A percentile compares a stretch with the other conserved stretches of the same genome.
phyloP scores from a whole-genome alignment of 768 basidiomycete genomes.

The Leccinum boreale region DNA sequence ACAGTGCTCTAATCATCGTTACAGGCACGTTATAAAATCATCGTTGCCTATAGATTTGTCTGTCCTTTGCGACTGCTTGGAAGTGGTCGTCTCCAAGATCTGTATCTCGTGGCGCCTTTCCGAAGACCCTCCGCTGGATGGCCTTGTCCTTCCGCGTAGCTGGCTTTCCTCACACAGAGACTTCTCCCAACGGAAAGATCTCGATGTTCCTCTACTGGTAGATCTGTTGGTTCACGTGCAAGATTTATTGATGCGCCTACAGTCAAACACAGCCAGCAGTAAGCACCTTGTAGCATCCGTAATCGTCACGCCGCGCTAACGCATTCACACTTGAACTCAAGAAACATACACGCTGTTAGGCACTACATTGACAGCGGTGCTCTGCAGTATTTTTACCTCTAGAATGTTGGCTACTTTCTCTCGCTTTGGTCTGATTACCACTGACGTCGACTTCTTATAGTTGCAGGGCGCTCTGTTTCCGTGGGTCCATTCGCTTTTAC shows the following conservation, averaged over 20 bases:
- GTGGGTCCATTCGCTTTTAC: slow-evolving; percentile 32
- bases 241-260: slow-evolving; percentile 28
- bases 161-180: slow-evolving; percentile 40
- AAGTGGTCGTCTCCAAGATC: slow-evolving; percentile 42
- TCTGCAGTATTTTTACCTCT: slow-evolving; percentile 40
- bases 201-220: slow-evolving; percentile 39
- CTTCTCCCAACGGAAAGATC: slow-evolving; percentile 12
- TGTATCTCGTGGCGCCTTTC: slow-evolving; percentile 35
- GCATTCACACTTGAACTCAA: background rate
- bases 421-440: background rate
- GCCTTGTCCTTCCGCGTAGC: slow-evolving; percentile 49
- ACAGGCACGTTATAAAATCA: slow-evolving; percentile 42
- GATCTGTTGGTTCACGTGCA: slow-evolving; percentile 18
- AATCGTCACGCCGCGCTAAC: background rate
- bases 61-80: slow-evolving; percentile 51
- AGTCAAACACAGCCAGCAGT: slow-evolving; percentile 28
- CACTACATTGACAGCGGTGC: slow-evolving; percentile 11
- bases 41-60: slow-evolving; percentile 41
- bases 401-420: slow-evolving; percentile 41
- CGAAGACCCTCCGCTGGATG: slow-evolving; percentile 32
- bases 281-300: background rate
- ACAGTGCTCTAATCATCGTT: slow-evolving; percentile 20
- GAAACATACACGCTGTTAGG: slow-evolving; percentile 5
- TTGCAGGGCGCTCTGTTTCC: slow-evolving; percentile 44
- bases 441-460: slow-evolving; percentile 28